phyloP scores from a whole-genome alignment of 257 asterid genomes.

The Lantana camara region DNA sequence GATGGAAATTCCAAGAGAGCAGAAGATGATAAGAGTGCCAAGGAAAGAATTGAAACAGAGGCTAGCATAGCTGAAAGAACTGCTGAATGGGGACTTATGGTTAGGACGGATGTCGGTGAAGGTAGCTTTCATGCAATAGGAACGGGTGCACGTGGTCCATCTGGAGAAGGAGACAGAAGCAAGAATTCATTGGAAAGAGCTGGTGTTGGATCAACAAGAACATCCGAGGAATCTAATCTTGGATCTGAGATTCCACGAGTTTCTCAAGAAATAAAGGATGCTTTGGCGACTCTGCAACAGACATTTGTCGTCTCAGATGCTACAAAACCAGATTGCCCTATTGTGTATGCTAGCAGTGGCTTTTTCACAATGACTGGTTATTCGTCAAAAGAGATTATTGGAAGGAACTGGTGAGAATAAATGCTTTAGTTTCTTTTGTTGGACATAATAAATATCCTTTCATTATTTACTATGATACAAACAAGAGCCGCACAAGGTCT shows the following conservation, averaged over 20 bases:
- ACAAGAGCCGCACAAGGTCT: no score
- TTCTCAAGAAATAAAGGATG: constrained; percentile 94
- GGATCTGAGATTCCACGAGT: constrained; percentile 64
- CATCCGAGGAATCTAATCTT: constrained; percentile 50
- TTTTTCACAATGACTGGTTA: constrained; percentile 92
- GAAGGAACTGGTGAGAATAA: constrained; percentile 78
- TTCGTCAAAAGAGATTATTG: constrained; percentile 79
- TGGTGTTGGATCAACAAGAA: constrained; percentile 45
- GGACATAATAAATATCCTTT: no score
- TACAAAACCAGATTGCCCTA: constrained; percentile 91
- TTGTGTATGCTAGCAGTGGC: constrained; percentile 93
- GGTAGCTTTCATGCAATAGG: constrained; percentile 60
- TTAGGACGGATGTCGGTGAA: constrained; percentile 62
- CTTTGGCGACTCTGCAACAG: constrained; percentile 87
- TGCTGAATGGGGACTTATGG: constrained; percentile 84
- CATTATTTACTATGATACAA: no score
- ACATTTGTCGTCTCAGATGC: constrained; percentile 99
- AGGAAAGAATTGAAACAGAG: constrained; percentile 28
- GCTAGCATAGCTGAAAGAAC: constrained; percentile 62
- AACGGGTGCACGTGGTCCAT: constrained; percentile 27
- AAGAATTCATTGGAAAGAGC: constrained; percentile 51
- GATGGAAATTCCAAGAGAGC: constrained; percentile 19
- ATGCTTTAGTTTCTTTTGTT: constrained; percentile 5
- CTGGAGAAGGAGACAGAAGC: constrained; percentile 52
- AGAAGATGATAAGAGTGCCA: constrained; percentile 15